These are phyloP conservation scores for Malassezia sp. DNA, from an alignment of 1,284 basidiomycete species.

Conservation along the genomic window DNA sequence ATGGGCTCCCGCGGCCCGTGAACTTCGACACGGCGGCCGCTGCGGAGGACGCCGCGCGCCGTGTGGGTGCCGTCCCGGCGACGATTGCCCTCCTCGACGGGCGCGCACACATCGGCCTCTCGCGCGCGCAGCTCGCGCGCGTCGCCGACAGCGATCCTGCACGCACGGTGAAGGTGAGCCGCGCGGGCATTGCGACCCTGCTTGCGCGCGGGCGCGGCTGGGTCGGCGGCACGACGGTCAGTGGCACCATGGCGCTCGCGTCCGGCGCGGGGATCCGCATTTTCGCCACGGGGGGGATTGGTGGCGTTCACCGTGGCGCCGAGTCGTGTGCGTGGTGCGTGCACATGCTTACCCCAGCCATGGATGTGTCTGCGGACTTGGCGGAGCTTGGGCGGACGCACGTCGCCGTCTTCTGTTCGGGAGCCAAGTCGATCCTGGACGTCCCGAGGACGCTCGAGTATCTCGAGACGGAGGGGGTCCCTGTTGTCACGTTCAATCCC, in stretches of 20 bases:
- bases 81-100: slow-evolving; percentile 80
- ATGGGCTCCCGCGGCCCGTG: slow-evolving; percentile 58
- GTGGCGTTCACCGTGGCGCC: slow-evolving; percentile 87
- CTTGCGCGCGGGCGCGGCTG: slow-evolving; percentile 54
- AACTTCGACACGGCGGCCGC: slow-evolving; percentile 65
- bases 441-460: slow-evolving; percentile 86
- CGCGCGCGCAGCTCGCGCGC: slow-evolving; percentile 57
- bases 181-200: slow-evolving; percentile 71
- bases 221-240: slow-evolving; percentile 83
- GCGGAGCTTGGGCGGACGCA: slow-evolving; percentile 37
- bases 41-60: slow-evolving; percentile 67
- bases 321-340: slow-evolving; percentile 66
- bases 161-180: slow-evolving; percentile 62
- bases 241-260: slow-evolving; percentile 56
- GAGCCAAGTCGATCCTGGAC: slow-evolving; percentile 88
- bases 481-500: slow-evolving; percentile 68
- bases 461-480: slow-evolving; percentile 90
- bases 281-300: slow-evolving; percentile 50
- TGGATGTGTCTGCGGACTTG: slow-evolving; percentile 59
- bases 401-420: slow-evolving; percentile 69
- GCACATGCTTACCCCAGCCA: too few species aligned
- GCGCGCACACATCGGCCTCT: slow-evolving; percentile 72
- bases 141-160: slow-evolving; percentile 53
- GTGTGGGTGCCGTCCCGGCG: slow-evolving; percentile 68
- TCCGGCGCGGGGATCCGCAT: slow-evolving; percentile 40